Evolutionary conservation across 441 rosid genomes (phyloP).

Genomic region (Arabidopsis hybrid): DNA sequence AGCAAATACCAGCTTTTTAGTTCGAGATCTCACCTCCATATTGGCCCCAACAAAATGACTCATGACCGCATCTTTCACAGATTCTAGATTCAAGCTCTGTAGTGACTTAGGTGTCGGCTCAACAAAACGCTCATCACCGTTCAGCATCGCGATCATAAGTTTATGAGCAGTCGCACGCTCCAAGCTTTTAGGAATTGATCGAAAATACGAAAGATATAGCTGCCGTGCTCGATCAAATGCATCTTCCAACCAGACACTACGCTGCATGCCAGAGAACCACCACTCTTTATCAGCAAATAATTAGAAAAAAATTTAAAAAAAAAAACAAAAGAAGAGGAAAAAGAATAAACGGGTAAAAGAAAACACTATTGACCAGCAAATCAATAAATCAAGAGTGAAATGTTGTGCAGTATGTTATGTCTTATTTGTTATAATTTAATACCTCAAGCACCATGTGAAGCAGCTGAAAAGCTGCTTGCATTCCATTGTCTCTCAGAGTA

Average conservation of each 20-base stretch:
- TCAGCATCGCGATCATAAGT: conserved; percentile 97
- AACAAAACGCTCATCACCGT: conserved; percentile 96
- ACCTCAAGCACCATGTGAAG: conserved; percentile 99
- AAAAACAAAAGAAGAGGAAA: neutral
- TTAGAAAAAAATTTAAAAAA: neutral
- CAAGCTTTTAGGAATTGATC: conserved; percentile 98
- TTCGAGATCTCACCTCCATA: conserved; percentile 75
- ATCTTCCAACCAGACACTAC: conserved; percentile 99
- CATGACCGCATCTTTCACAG: conserved; percentile 97
- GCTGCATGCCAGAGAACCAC: conserved; percentile 68
- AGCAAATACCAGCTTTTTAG: conserved; percentile 32
- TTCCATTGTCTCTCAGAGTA: conserved; percentile 96
- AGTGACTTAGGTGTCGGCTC: conserved; percentile 95
- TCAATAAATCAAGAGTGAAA: conserved; percentile 14
- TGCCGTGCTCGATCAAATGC: conserved; percentile 99
- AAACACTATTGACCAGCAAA: conserved; percentile 1
- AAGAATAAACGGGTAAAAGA: conserved; percentile 6
- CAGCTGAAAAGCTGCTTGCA: conserved; percentile 98
- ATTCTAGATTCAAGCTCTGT: conserved; percentile 70
- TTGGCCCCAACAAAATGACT: conserved; percentile 92
- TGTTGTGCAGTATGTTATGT: conserved; percentile 12
- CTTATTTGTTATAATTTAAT: conserved; percentile 33
- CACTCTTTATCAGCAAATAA: conserved; percentile 35
- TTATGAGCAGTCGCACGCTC: conserved; percentile 99
- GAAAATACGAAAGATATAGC: conserved; percentile 88